Evolutionary conservation across 345 rosid species (phyloP).

Genomic region (Gossypium anomalum): DNA sequence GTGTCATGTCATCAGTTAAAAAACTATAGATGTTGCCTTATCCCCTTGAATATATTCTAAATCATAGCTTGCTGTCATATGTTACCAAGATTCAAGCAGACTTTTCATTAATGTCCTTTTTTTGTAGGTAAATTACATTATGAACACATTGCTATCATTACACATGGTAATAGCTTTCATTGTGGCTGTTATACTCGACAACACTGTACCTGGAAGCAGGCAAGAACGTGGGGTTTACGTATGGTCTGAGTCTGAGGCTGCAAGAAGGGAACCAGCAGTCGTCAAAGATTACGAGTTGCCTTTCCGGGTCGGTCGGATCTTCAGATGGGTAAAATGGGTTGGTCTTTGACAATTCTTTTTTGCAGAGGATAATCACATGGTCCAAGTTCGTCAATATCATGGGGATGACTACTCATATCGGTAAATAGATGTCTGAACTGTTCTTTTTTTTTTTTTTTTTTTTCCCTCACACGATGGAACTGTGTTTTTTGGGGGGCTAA

Average conservation of each 20-base stretch:
- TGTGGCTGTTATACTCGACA: constrained; percentile 80
- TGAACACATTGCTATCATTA: constrained; percentile 75
- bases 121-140: constrained; percentile 74
- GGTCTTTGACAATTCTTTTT: constrained; percentile 48
- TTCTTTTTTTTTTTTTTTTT: background rate
- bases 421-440: constrained; percentile 34
- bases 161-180: constrained; percentile 89
- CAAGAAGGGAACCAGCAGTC: constrained; percentile 81
- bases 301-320: constrained; percentile 70
- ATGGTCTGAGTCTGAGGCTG: constrained; percentile 87
- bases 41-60: background rate
- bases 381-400: constrained; percentile 10
- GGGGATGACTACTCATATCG: constrained; percentile 17
- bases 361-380: background rate
- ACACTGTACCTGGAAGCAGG: constrained; percentile 86
- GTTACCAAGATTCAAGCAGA: background rate
- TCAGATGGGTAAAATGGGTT: constrained; percentile 98
- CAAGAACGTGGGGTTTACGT: constrained; percentile 90
- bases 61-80: background rate
- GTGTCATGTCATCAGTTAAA: too few relatives aligned
- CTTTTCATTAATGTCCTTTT: background rate
- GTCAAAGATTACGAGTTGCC: constrained; percentile 87
- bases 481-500: constrained; percentile 9
- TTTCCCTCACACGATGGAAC: constrained; percentile 17
- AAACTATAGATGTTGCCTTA: too few relatives aligned